phyloP scores from a whole-genome alignment of 352 stramenopile genomes.

The Aphanomyces stellatus region DNA sequence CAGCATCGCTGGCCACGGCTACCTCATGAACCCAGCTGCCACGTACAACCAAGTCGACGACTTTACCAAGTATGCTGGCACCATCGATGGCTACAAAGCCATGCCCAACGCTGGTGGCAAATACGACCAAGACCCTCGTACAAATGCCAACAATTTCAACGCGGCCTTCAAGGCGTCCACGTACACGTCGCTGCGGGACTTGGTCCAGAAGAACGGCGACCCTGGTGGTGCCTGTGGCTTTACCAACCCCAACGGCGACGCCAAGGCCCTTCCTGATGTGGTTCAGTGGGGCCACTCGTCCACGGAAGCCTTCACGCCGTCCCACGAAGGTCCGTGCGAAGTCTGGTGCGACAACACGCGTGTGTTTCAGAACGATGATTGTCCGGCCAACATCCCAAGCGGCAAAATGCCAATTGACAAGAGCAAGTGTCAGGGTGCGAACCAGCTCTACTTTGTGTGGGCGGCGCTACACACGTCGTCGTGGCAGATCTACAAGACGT shows the following conservation, averaged over 20 bases:
- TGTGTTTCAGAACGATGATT: slow-evolving; percentile 36
- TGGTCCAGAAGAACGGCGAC: neutral
- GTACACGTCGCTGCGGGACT: neutral
- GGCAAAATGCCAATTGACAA: slow-evolving; percentile 36
- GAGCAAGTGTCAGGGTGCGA: slow-evolving; percentile 24
- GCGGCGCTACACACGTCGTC: slow-evolving; percentile 18
- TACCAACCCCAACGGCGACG: slow-evolving; percentile 20
- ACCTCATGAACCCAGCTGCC: neutral
- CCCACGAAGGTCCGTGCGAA: slow-evolving; percentile 37
- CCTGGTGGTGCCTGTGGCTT: slow-evolving; percentile 19
- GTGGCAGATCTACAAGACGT: slow-evolving; percentile 23
- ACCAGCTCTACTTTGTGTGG: slow-evolving; percentile 23
- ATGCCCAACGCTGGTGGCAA: neutral
- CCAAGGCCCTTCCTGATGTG: slow-evolving; percentile 17
- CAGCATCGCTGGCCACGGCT: neutral
- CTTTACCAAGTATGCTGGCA: neutral
- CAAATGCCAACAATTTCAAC: neutral
- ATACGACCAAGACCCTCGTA: neutral
- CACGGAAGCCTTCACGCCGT: slow-evolving; percentile 25
- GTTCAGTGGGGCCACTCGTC: slow-evolving; percentile 24
- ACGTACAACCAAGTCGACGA: neutral
- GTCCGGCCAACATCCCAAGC: slow-evolving; percentile 28
- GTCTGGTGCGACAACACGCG: slow-evolving; percentile 40
- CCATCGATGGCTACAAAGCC: neutral
- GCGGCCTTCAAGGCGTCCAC: neutral